These are phyloP conservation scores for Suillus alpinus DNA, from an alignment of 768 basidiomycete species.

Conservation along the genomic window DNA sequence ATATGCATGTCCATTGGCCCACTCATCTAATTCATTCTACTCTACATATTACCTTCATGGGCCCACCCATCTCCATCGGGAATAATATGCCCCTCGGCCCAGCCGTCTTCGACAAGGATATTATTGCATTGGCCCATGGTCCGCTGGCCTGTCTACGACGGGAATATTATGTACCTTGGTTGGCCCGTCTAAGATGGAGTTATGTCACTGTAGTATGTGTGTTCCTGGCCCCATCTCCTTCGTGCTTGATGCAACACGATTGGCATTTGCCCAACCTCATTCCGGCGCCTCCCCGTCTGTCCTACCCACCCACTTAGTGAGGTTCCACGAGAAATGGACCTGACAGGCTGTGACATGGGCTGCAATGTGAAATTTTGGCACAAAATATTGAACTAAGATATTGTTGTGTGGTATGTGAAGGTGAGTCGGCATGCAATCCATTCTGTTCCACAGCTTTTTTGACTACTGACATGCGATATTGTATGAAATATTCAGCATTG, in stretches of 20 bases:
- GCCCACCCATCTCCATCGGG: too few species aligned
- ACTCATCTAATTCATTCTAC: too few species aligned
- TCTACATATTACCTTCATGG: too few species aligned
- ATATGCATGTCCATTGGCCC: too few species aligned
- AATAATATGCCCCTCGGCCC: too few species aligned
- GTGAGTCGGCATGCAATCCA: background rate
- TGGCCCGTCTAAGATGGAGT: too few species aligned
- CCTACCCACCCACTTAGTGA: background rate
- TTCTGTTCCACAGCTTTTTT: background rate
- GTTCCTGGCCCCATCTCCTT: background rate
- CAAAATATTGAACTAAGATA: background rate
- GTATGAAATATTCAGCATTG: background rate
- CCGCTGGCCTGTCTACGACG: too few species aligned
- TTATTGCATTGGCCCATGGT: too few species aligned
- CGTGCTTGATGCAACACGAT: background rate
- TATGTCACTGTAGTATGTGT: too few species aligned
- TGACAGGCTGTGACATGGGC: background rate
- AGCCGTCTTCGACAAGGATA: too few species aligned
- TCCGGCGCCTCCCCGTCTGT: background rate
- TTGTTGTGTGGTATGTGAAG: background rate
- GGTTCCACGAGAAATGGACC: background rate
- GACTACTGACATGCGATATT: background rate
- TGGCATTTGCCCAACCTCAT: background rate
- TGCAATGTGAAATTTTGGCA: background rate
- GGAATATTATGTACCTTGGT: too few species aligned